Percentiles rank a stretch among this genome's conserved stretches.
Evolutionary conservation across 2,329 filamentous ascomycete species (phyloP).

Genomic region (Aureobasidium uvarum): DNA sequence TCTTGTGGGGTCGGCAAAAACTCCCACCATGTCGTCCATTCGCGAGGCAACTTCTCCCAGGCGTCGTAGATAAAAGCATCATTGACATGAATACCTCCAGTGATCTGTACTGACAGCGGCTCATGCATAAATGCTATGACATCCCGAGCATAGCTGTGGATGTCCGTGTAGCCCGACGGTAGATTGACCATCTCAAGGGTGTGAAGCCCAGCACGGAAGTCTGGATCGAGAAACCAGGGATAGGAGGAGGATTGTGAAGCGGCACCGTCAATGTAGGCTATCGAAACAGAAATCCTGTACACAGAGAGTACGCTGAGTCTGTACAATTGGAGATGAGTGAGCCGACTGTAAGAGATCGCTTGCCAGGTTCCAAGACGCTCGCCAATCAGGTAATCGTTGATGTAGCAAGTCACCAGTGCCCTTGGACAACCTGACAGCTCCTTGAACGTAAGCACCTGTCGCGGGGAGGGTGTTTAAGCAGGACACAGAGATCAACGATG

Average conservation of each 20-base stretch:
- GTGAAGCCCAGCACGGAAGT: background rate
- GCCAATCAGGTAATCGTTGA: too few species aligned
- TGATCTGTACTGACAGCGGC: constrained; percentile 27
- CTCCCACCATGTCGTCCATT: constrained; percentile 29
- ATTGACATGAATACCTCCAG: constrained; percentile 29
- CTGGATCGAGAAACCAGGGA: too few species aligned
- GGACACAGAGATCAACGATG: background rate
- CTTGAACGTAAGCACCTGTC: too few species aligned
- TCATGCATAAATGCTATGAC: constrained; percentile 27
- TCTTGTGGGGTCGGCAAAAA: constrained; percentile 16
- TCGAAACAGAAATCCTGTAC: too few species aligned
- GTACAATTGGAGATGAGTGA: too few species aligned
- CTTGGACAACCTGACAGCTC: too few species aligned
- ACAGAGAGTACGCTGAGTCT: too few species aligned
- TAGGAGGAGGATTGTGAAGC: too few species aligned
- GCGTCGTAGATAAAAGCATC: constrained; percentile 29
- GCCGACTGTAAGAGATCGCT: background rate
- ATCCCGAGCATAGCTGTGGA: constrained; percentile 21
- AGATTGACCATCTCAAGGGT: background rate
- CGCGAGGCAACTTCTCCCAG: constrained; percentile 25
- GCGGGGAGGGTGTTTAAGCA: too few species aligned
- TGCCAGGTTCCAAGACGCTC: too few species aligned
- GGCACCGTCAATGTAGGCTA: too few species aligned
- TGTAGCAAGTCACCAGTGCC: too few species aligned
- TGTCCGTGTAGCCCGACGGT: constrained; percentile 10